These are phyloP conservation scores for Parachaetomium inaequale DNA, from an alignment of 495 filamentous ascomycete genomes.

Conservation along the genomic window DNA sequence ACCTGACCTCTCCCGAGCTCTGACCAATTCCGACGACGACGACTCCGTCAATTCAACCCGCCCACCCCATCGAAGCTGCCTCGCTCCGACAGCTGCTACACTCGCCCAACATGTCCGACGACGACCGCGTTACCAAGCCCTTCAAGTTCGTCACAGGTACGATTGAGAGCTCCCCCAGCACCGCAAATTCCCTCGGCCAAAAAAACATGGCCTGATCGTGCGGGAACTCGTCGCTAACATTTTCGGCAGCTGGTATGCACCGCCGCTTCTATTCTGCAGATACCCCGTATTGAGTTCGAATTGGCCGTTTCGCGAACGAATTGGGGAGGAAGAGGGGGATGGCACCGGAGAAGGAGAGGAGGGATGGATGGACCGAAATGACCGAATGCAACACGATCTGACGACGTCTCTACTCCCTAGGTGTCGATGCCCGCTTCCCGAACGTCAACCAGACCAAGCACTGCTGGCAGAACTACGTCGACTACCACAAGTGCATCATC, in stretches of 20 bases:
- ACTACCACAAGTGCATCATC: slow-evolving; percentile 98
- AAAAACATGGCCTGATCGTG: slow-evolving; percentile 37
- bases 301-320: slow-evolving; percentile 10
- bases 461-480: slow-evolving; percentile 99
- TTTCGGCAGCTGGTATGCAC: slow-evolving; percentile 46
- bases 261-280: slow-evolving; percentile 3
- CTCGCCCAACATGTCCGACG: slow-evolving; percentile 72
- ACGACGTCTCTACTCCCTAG: slow-evolving; percentile 43
- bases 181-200: slow-evolving; percentile 32
- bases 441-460: slow-evolving; percentile 92
- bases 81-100: slow-evolving; percentile 21
- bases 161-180: slow-evolving; percentile 31
- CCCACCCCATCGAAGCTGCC: slow-evolving; percentile 19
- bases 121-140: slow-evolving; percentile 92
- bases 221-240: slow-evolving; percentile 25
- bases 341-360: not conserved
- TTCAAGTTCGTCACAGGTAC: slow-evolving; percentile 99
- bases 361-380: not conserved
- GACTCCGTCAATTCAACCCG: slow-evolving; percentile 15
- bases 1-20: slow-evolving; percentile 20
- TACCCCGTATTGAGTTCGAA: slow-evolving; percentile 13
- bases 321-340: slow-evolving; percentile 9
- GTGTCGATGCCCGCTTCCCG: slow-evolving; percentile 98
- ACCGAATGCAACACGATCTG: slow-evolving; percentile 5
- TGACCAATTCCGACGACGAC: slow-evolving; percentile 15